Conservation (phyloP, 2,329 filamentous ascomycete species). For the Aspergillus tamarii region DNA sequence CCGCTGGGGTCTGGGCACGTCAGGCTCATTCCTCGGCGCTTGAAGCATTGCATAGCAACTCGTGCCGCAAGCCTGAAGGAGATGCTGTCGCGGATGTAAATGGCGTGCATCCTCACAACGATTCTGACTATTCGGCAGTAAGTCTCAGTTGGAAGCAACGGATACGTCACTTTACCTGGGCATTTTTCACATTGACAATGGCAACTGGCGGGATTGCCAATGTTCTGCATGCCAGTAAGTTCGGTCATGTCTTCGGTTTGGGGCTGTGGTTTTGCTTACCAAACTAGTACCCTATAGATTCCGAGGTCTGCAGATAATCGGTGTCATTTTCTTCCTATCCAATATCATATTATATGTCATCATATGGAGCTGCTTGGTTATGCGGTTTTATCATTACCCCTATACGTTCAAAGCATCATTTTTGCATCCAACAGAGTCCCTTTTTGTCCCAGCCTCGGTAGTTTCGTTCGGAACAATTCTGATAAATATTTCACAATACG, state of each 20-base stretch:
- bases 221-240: slow-evolving; percentile 59
- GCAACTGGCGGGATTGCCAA: slow-evolving; percentile 64
- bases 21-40: slow-evolving; percentile 35
- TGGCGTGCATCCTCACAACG: slow-evolving; percentile 16
- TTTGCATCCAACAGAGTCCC: slow-evolving; percentile 73
- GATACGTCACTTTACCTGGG: slow-evolving; percentile 72
- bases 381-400: slow-evolving; percentile 71
- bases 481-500: slow-evolving; percentile 79
- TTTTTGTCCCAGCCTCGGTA: slow-evolving; percentile 72
- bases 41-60: slow-evolving; percentile 27
- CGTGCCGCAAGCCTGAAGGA: slow-evolving; percentile 23
- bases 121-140: slow-evolving; percentile 21
- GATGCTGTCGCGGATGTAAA: slow-evolving; percentile 16
- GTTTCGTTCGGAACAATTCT: slow-evolving; percentile 75
- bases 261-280: slow-evolving; percentile 9
- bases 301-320: slow-evolving; percentile 61
- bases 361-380: slow-evolving; percentile 66
- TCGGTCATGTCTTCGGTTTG: neutral
- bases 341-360: slow-evolving; percentile 66
- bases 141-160: slow-evolving; percentile 55
- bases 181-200: slow-evolving; percentile 75
- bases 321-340: slow-evolving; percentile 63
- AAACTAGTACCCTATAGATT: slow-evolving; percentile 55
- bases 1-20: slow-evolving; percentile 19
- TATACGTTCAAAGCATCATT: slow-evolving; percentile 73